Conservation (phyloP, 1,139 yeast genomes). For the Pichia sp. region DNA sequence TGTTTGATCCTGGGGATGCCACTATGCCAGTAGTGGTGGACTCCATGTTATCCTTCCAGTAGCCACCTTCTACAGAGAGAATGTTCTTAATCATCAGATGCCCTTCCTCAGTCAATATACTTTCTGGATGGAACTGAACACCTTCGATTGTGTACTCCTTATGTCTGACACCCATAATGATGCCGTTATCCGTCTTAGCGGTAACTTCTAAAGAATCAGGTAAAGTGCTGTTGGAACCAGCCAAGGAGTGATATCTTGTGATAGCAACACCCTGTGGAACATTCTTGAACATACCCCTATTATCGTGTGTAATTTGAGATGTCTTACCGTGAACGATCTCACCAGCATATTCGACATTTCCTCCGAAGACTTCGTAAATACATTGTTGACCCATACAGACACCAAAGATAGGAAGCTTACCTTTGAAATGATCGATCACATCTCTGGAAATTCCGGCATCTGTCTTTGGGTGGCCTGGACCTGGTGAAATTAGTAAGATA, state of each 20-base stretch:
- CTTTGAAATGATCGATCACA: slow-evolving; percentile 64
- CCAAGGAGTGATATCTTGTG: slow-evolving; percentile 91
- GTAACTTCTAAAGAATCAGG: slow-evolving; percentile 83
- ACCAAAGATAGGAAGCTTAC: slow-evolving; percentile 85
- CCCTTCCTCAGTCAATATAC: slow-evolving; percentile 91
- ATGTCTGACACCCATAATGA: slow-evolving; percentile 96
- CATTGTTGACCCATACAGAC: slow-evolving; percentile 99
- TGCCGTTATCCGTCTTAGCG: slow-evolving; percentile 70
- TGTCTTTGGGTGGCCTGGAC: slow-evolving; percentile 93
- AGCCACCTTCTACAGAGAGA: slow-evolving; percentile 63
- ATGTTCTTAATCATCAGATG: slow-evolving; percentile 83
- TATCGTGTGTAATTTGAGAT: slow-evolving; percentile 79
- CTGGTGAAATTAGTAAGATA: slow-evolving; percentile 81
- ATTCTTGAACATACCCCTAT: slow-evolving; percentile 72
- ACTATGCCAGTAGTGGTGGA: not conserved
- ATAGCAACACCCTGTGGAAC: slow-evolving; percentile 91
- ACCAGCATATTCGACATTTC: slow-evolving; percentile 85
- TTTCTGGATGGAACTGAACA: slow-evolving; percentile 96
- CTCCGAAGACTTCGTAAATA: slow-evolving; percentile 90
- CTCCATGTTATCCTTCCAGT: slow-evolving; percentile 47
- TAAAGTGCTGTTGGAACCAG: slow-evolving; percentile 65
- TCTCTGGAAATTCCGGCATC: slow-evolving; percentile 85
- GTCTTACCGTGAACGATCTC: slow-evolving; percentile 98
- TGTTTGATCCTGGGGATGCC: slow-evolving; percentile 23
- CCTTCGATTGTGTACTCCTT: slow-evolving; percentile 84